A percentile compares a stretch with the other conserved stretches of the same genome.
phyloP scores from a whole-genome alignment of 2,329 filamentous ascomycete species.

The Lomentospora prolificans region DNA sequence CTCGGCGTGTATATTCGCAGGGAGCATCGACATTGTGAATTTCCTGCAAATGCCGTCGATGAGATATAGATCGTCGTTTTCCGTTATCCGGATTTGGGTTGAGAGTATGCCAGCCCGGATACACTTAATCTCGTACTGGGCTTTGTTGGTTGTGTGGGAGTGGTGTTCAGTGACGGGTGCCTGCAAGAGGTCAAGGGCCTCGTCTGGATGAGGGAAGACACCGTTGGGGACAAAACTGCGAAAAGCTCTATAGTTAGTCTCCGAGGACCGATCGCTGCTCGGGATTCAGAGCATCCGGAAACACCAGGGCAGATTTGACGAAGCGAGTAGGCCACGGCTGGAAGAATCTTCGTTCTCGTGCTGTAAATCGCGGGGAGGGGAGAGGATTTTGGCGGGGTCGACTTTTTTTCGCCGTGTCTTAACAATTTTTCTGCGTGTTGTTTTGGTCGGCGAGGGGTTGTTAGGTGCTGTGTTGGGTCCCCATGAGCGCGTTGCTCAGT shows the following conservation, averaged over 20 bases:
- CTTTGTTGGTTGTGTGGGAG: no score
- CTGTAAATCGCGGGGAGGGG: slow-evolving; percentile 8
- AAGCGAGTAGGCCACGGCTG: not conserved
- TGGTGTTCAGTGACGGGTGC: no score
- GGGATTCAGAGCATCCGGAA: not conserved
- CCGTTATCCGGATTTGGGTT: no score
- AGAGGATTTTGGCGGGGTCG: slow-evolving; percentile 8
- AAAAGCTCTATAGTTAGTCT: no score
- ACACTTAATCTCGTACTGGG: no score
- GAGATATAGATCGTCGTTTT: no score
- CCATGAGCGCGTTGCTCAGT: no score
- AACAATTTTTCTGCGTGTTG: slow-evolving; percentile 1
- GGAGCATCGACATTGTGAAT: slow-evolving; percentile 68
- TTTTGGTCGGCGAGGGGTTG: not conserved
- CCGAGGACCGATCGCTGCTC: no score
- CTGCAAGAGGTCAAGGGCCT: no score
- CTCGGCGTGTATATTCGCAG: slow-evolving; percentile 73
- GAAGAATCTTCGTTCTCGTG: not conserved
- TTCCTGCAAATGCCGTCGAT: not conserved
- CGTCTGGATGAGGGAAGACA: no score
- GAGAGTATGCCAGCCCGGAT: no score
- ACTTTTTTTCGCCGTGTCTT: slow-evolving; percentile 1
- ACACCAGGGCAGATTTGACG: not conserved
- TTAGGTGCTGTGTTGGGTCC: not conserved
- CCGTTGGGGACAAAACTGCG: no score